Evolutionary conservation across 345 rosid genomes (phyloP), one percentile per base, ranked within the genome.

Genomic region (Brassica incana): DNA sequence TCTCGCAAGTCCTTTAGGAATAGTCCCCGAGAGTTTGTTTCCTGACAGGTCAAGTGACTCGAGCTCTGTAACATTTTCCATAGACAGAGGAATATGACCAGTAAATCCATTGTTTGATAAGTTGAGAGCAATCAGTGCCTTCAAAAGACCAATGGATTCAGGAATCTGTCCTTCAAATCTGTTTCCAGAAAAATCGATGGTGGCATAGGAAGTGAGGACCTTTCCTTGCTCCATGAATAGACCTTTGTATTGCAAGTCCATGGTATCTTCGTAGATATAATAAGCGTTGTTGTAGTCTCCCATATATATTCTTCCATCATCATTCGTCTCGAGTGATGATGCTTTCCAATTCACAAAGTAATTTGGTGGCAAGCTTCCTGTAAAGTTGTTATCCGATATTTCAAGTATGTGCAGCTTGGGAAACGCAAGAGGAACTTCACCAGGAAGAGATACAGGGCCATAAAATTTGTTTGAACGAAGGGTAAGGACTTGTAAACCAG

Each of bases 171-270:
- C 65, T 27, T 61, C 65, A 12, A 61, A 15, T 27, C 0, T 29
- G 7, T 77, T 77, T 60, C 69, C 62, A 5, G 80, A 69, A 0
- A 69, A 69, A 18, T 77, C 75, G 20, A 77, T 45, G 54, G 75
- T 8, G 3, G 0, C 0, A 1, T 58, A 76, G 0, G 72, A 27
- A 25, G 73, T 58, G 1, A 76, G 43, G 2, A 76, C 38, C 32
- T 60, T 8, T 1, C 0, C 1, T 3, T 67, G 66, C 67, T 76
- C 67, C 73, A 58, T 76, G 8, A 3, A 2, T 20, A 77, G 29
- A 69, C 80, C 69, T 69, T 62, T 77, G 75, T 62, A 5, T 59
- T 9, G 69, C 29, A 77, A 61, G 62, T 77, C 80, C 23, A 61
- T 61, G 5, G 30, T 30, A 61, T 61, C 35, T 48, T 48, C 15